phyloP scores from a whole-genome alignment of 345 rosid genomes.

The Anacardium occidentale region DNA sequence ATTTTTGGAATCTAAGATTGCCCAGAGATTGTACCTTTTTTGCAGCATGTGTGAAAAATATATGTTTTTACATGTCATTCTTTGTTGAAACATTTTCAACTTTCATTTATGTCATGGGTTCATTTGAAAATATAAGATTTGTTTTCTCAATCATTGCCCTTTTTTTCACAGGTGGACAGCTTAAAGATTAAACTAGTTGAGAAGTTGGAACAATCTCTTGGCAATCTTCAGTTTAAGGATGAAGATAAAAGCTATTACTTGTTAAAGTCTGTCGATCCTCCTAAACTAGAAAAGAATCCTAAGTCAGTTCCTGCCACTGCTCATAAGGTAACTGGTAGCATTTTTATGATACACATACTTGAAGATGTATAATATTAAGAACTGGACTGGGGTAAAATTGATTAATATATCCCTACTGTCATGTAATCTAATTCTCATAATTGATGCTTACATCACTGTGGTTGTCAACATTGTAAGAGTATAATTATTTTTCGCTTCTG shows the following conservation, averaged over 20 bases:
- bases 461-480: neutral
- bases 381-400: neutral
- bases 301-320: slow-evolving; percentile 33
- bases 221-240: slow-evolving; percentile 60
- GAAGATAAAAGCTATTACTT: slow-evolving; percentile 42
- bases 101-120: neutral
- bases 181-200: slow-evolving; percentile 81
- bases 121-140: neutral
- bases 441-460: neutral
- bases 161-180: slow-evolving; percentile 64
- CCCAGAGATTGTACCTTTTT: neutral
- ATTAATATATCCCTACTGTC: neutral
- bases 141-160: neutral
- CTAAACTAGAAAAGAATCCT: slow-evolving; percentile 36
- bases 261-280: slow-evolving; percentile 39
- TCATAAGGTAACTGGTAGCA: slow-evolving; percentile 57
- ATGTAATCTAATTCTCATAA: neutral
- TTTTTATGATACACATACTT: slow-evolving; percentile 17
- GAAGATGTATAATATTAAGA: slow-evolving; percentile 7
- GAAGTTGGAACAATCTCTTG: slow-evolving; percentile 85
- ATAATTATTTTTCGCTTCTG: slow-evolving; percentile 1
- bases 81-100: neutral
- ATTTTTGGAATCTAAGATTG: slow-evolving; percentile 2
- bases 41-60: neutral
- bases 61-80: neutral